Conservation (phyloP, 768 basidiomycete genomes). For the Tubosaeta brunneosetosa region DNA sequence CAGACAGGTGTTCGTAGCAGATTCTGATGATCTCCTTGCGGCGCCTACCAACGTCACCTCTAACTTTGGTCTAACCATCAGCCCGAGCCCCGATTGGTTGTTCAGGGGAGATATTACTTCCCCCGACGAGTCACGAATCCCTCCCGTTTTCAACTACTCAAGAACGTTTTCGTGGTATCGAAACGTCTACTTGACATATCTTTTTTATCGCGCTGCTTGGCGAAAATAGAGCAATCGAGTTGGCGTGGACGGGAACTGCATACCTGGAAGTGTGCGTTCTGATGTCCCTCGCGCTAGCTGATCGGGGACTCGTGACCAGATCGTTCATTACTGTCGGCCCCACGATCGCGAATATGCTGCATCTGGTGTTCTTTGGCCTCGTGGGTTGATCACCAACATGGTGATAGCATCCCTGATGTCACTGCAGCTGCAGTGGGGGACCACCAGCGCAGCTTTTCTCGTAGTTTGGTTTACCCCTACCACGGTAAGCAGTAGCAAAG, state of each 20-base stretch:
- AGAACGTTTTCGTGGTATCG: conserved; percentile 19
- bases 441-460: conserved; percentile 27
- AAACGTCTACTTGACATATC: conserved; percentile 10
- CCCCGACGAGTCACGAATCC: conserved; percentile 21
- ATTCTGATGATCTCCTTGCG: not conserved
- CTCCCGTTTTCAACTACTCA: conserved; percentile 25
- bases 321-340: conserved; percentile 19
- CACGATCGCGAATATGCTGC: not conserved
- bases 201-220: conserved; percentile 16
- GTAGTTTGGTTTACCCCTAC: conserved; percentile 29
- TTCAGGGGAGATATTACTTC: conserved; percentile 3
- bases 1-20: not conserved
- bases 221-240: not conserved
- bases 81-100: conserved; percentile 1
- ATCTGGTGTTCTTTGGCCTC: conserved; percentile 24
- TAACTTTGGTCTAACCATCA: conserved; percentile 17
- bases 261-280: not conserved
- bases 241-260: not conserved
- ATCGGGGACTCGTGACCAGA: conserved; percentile 15
- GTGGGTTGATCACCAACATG: conserved; percentile 22
- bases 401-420: conserved; percentile 28
- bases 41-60: not conserved
- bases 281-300: conserved; percentile 13
- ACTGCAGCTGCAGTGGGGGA: conserved; percentile 32
- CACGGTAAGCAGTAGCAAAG: conserved; percentile 9